Evolutionary conservation across 345 rosid species (phyloP).

Genomic region (Gossypium anomalum): DNA sequence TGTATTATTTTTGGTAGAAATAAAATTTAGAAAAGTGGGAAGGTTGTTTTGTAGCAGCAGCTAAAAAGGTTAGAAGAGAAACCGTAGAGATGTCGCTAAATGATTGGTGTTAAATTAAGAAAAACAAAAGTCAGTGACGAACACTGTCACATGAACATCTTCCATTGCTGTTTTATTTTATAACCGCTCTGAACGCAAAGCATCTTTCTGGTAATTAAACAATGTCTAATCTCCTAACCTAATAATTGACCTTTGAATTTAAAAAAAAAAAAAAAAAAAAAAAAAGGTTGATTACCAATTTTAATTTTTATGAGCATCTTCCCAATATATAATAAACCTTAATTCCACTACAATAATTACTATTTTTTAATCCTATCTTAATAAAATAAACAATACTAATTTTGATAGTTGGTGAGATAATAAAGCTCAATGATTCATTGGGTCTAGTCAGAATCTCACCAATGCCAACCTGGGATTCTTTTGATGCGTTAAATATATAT

Average conservation of each 20-base stretch:
- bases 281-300: neutral
- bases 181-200: conserved; percentile 21
- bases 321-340: conserved; percentile 12
- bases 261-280: neutral
- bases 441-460: conserved; percentile 57
- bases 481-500: conserved; percentile 22
- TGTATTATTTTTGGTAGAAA: no score
- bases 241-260: conserved; percentile 35
- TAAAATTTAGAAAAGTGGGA: no score
- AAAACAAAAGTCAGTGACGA: conserved; percentile 18
- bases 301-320: neutral
- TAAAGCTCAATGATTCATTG: conserved; percentile 37
- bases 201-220: conserved; percentile 35
- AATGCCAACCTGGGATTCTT: conserved; percentile 62
- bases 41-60: no score
- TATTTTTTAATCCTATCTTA: neutral
- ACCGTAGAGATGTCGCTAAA: conserved; percentile 20
- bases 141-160: conserved; percentile 32
- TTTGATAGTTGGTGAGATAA: conserved; percentile 22
- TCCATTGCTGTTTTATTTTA: conserved; percentile 6
- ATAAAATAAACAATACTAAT: neutral
- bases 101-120: conserved; percentile 31
- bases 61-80: no score
- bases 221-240: conserved; percentile 25
- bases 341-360: conserved; percentile 34